Conservation (phyloP, 768 basidiomycete species). For the Brasilioporus rufonigricans region DNA sequence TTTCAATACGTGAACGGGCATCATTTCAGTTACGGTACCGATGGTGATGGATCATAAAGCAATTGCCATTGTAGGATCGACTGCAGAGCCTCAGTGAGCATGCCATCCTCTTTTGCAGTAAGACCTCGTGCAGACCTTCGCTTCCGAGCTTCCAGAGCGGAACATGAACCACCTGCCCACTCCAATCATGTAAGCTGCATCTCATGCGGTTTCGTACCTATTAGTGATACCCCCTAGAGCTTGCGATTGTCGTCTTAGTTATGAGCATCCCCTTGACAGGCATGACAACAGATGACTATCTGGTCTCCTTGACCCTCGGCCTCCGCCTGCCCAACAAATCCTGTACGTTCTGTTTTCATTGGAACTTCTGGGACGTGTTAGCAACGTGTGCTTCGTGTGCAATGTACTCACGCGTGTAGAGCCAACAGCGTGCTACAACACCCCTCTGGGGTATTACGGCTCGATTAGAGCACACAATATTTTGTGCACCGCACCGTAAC, state of each 20-base stretch:
- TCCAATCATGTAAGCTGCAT: constrained; percentile 20
- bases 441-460: constrained; percentile 12
- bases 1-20: constrained; percentile 27
- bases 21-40: constrained; percentile 33
- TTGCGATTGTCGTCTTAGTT: constrained; percentile 2
- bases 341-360: not conserved
- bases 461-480: constrained; percentile 8
- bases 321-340: not conserved
- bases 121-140: constrained; percentile 21
- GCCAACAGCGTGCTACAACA: constrained; percentile 3
- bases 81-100: constrained; percentile 2
- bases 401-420: constrained; percentile 7
- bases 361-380: not conserved
- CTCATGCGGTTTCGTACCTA: not conserved
- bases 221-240: not conserved
- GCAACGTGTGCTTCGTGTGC: constrained; percentile 20
- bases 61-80: constrained; percentile 19
- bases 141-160: constrained; percentile 27
- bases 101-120: constrained; percentile 17
- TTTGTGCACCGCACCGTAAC: constrained; percentile 18
- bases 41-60: constrained; percentile 23
- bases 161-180: constrained; percentile 17
- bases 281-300: not conserved
- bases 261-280: constrained; percentile 7
- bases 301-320: not conserved